Evolutionary conservation across 1,284 basidiomycete species (phyloP).

Genomic region (Rhodofomes roseus): DNA sequence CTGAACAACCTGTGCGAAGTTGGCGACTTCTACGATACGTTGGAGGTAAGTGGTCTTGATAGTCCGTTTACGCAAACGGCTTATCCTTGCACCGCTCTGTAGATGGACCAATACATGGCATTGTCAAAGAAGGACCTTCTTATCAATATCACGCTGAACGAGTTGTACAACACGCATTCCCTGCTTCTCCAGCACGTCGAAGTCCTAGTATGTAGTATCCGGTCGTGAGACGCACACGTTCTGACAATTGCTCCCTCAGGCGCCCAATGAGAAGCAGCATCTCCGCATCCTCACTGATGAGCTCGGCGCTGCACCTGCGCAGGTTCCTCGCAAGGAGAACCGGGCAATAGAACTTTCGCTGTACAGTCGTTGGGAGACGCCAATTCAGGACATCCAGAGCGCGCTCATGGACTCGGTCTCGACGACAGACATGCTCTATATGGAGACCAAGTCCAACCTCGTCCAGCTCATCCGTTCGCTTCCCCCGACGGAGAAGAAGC

Average conservation of each 20-base stretch:
- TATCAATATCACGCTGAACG: slow-evolving; percentile 99
- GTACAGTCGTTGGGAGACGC: slow-evolving; percentile 99
- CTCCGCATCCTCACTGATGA: slow-evolving; percentile 95
- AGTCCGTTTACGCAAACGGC: background rate
- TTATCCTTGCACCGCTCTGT: slow-evolving; percentile 4
- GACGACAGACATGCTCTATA: slow-evolving; percentile 97
- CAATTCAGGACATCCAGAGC: slow-evolving; percentile 94
- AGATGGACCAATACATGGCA: slow-evolving; percentile 99
- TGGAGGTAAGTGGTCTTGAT: slow-evolving; percentile 68
- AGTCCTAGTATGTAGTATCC: slow-evolving; percentile 64
- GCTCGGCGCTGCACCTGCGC: slow-evolving; percentile 86
- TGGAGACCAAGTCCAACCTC: slow-evolving; percentile 99
- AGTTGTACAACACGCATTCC: slow-evolving; percentile 97
- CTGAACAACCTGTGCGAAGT: slow-evolving; percentile 97
- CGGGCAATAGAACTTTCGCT: slow-evolving; percentile 88
- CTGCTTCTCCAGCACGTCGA: slow-evolving; percentile 95
- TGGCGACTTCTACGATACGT: slow-evolving; percentile 97
- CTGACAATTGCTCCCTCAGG: slow-evolving; percentile 43
- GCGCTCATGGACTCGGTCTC: slow-evolving; percentile 98
- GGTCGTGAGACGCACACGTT: background rate
- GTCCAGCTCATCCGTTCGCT: slow-evolving; percentile 96
- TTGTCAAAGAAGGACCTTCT: slow-evolving; percentile 97
- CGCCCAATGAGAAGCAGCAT: slow-evolving; percentile 96
- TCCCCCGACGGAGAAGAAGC: slow-evolving; percentile 81
- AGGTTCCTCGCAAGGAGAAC: slow-evolving; percentile 98